Evolutionary conservation across 495 filamentous ascomycete species (phyloP).

Genomic region (Penicillium pancosmium): DNA sequence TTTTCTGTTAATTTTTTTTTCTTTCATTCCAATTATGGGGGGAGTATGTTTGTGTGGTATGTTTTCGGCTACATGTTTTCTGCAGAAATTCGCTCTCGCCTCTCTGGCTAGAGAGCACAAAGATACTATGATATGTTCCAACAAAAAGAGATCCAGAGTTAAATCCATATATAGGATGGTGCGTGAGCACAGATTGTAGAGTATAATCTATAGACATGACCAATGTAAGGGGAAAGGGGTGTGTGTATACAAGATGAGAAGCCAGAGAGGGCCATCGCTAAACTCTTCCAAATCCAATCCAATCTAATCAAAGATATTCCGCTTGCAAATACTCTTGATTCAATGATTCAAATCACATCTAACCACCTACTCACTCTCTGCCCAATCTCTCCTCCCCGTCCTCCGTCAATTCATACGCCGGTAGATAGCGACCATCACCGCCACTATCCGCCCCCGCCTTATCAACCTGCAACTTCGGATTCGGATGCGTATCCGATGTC

Average conservation of each 20-base stretch:
- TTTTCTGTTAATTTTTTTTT: too few relatives aligned
- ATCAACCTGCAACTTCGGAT: conserved; percentile 67
- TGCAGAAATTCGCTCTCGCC: too few relatives aligned
- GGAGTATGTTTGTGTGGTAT: too few relatives aligned
- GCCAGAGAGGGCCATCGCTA: conserved; percentile 6
- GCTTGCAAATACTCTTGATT: not conserved
- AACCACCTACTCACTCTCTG: conserved; percentile 56
- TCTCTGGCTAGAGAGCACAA: too few relatives aligned
- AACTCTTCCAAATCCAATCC: conserved; percentile 8
- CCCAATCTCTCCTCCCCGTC: conserved; percentile 87
- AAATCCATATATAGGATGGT: not conserved
- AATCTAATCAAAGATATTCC: too few relatives aligned
- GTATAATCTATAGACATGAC: conserved; percentile 21
- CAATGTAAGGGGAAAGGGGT: conserved; percentile 5
- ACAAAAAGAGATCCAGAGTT: too few relatives aligned
- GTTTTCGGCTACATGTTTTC: too few relatives aligned
- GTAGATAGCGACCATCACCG: conserved; percentile 57
- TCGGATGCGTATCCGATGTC: conserved; percentile 86
- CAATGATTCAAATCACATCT: not conserved
- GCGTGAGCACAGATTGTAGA: not conserved
- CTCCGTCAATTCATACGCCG: conserved; percentile 83
- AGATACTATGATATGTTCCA: not conserved
- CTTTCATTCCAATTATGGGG: too few relatives aligned
- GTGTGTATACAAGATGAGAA: conserved; percentile 19
- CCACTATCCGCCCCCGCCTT: conserved; percentile 18